Evolutionary conservation across 169 alveolate genomes (phyloP), one percentile per base, ranked within the genome.

Genomic region (Babesia ovata): DNA sequence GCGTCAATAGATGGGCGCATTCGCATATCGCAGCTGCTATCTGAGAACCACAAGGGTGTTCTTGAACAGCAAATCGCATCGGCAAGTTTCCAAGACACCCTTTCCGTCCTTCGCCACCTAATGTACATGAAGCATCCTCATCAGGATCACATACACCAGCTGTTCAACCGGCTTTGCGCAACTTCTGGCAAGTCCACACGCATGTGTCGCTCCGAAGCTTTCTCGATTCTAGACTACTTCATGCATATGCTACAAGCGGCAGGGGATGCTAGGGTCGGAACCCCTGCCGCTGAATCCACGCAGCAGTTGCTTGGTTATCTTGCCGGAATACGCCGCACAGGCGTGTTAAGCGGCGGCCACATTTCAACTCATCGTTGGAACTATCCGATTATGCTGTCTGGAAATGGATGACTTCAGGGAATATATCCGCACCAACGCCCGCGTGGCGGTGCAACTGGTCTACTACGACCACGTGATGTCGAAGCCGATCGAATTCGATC

Each of bases 131-230:
- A 57, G 52, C 45, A 44, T 12, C 69, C 70, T 8, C 56, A 63
- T 0, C 28, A 11, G 26, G 36, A 22, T 7, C 52, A 69, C 33
- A 26, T 56, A 3, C 63, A 72, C 16, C 56, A 81, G 49, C 73
- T 81, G 29, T 81, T 67, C 79, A 49, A 48, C 28, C 33, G 88
- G 49, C 60, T 81, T 0, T 71, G 85, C 62, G 54, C 66, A 50
- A 81, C 88, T 8, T n/a, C 88, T 11, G 88, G 88, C 42, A 28
- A 58, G 63, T 56, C 79, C 9, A 81, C 88, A n/a, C 54, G 24
- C 22, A 72, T 81, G 84, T 81, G 88, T 61, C 53, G 88, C 21
- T 22, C 28, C 24, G 88, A 81, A 66, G 75, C 78, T 0, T 3
- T 10, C 2, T 42, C 36, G 14, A 57, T 52, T 19, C 79, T 81